Conservation (phyloP, 2,329 filamentous ascomycete species). For the Sarocladiaceae sp. region DNA sequence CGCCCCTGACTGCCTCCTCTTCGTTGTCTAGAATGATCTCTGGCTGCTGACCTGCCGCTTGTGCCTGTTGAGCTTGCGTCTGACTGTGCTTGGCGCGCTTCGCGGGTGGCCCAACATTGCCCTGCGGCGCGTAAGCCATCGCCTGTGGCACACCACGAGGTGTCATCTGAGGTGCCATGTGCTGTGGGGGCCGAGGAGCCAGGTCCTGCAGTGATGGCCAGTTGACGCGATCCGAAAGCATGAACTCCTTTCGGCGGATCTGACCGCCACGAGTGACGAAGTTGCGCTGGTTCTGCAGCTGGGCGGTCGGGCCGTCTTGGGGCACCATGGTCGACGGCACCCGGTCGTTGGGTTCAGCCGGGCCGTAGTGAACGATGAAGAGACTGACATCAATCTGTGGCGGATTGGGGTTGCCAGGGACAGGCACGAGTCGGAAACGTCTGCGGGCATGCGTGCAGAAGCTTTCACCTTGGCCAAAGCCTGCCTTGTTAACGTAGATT, state of each 20-base stretch:
- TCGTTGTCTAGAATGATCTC: slow-evolving; percentile 67
- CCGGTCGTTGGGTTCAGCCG: slow-evolving; percentile 66
- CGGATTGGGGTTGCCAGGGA: slow-evolving; percentile 62
- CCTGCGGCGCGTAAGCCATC: slow-evolving; percentile 56
- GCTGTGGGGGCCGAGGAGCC: slow-evolving; percentile 35
- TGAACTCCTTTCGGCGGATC: slow-evolving; percentile 85
- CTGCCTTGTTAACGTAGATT: slow-evolving; percentile 74
- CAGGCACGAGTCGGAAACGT: slow-evolving; percentile 77
- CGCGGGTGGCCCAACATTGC: slow-evolving; percentile 42
- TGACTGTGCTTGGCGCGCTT: slow-evolving; percentile 45
- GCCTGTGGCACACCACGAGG: slow-evolving; percentile 48
- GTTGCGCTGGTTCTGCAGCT: slow-evolving; percentile 53
- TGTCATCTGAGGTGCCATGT: slow-evolving; percentile 41
- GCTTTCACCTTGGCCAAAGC: slow-evolving; percentile 71
- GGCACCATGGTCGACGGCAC: slow-evolving; percentile 64
- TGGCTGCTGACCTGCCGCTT: slow-evolving; percentile 25
- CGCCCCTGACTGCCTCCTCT: slow-evolving; percentile 79
- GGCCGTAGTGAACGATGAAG: slow-evolving; percentile 88
- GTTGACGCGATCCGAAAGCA: slow-evolving; percentile 81
- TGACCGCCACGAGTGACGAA: slow-evolving; percentile 71
- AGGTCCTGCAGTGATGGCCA: slow-evolving; percentile 74
- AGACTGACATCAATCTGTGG: slow-evolving; percentile 72
- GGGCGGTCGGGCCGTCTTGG: slow-evolving; percentile 53
- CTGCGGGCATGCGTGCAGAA: slow-evolving; percentile 71
- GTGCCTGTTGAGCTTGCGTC: slow-evolving; percentile 9